These are phyloP conservation scores for Aspergillus thermomutatus DNA, from an alignment of 2,329 filamentous ascomycete species.

Conservation along the genomic window DNA sequence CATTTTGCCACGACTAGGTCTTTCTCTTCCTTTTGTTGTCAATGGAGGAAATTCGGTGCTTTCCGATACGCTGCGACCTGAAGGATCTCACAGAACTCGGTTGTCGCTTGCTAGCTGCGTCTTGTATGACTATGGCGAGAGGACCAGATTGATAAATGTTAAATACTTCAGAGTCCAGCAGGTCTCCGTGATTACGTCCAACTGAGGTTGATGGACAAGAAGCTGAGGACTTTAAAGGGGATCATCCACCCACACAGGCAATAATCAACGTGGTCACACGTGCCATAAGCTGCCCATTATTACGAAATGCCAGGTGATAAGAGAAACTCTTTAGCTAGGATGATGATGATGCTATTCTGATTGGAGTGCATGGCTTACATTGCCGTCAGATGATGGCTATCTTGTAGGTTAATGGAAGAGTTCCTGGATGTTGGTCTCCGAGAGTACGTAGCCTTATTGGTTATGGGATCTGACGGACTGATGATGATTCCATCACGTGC, in stretches of 20 bases:
- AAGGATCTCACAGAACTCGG: not conserved
- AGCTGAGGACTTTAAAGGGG: not conserved
- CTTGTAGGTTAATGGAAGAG: no score
- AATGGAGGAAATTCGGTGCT: not conserved
- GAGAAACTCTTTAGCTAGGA: not conserved
- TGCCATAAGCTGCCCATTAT: not conserved
- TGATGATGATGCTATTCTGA: not conserved
- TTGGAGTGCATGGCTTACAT: not conserved
- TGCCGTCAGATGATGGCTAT: not conserved
- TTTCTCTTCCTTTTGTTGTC: not conserved
- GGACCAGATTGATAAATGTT: not conserved
- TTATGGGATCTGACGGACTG: not conserved
- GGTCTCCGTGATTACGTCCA: constrained; percentile 7
- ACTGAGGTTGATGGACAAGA: not conserved
- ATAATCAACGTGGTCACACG: not conserved
- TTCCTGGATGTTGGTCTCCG: no score
- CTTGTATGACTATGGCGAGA: not conserved
- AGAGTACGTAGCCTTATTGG: not conserved
- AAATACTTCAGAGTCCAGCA: not conserved
- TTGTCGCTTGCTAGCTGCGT: not conserved
- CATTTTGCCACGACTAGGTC: not conserved
- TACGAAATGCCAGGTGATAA: not conserved
- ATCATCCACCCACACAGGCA: not conserved
- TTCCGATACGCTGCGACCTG: not conserved
- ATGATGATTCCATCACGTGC: no score